Percentiles rank a stretch among this genome's conserved stretches.
phyloP scores from a whole-genome alignment of 176 grass and related monocot genomes.

The maize (Zea mays) region Zm-B73-REFERENCE-NAM-5.0 NC_050100.1:155923001-155923500 shows the following conservation, averaged over 20 bases:
- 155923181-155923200: not conserved
- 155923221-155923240: conserved; percentile 95
- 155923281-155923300: not conserved
- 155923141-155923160: not conserved
- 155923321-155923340: not conserved
- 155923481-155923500: not conserved
- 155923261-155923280: conserved; percentile 60
- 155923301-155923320: conserved; percentile 1
- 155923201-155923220: not conserved
- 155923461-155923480: not conserved
- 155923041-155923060: conserved; percentile 89
- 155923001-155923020: not conserved
- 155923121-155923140: conserved; percentile 52
- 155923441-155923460: not conserved
- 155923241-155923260: conserved; percentile 70
- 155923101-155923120: conserved; percentile 76
- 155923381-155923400: not conserved
- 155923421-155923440: not conserved
- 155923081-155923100: conserved; percentile 89
- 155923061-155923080: conserved; percentile 86
- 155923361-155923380: not conserved
- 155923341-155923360: conserved; percentile 18
- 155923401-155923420: conserved; percentile 22
- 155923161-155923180: not conserved
- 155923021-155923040: conserved; percentile 57